phyloP scores from a whole-genome alignment of 2,329 filamentous ascomycete genomes.

The Penicillium corylophilum region DNA sequence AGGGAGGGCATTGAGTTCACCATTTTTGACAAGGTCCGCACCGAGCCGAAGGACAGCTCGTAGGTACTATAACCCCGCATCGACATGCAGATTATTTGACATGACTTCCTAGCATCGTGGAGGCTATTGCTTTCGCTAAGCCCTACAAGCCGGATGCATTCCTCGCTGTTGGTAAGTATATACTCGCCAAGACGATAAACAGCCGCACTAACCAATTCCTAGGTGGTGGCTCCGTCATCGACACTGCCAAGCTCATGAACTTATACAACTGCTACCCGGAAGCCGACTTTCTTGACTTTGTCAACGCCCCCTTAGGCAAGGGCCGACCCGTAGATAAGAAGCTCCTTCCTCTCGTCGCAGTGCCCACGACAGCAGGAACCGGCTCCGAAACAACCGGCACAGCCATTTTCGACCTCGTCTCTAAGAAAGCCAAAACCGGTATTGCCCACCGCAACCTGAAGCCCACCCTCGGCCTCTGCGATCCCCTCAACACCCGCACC shows the following conservation, averaged over 20 bases:
- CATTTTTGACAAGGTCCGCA: slow-evolving; percentile 74
- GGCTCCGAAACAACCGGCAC: slow-evolving; percentile 96
- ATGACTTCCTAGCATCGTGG: slow-evolving; percentile 64
- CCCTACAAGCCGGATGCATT: slow-evolving; percentile 82
- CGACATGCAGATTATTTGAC: neutral
- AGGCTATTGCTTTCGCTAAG: slow-evolving; percentile 84
- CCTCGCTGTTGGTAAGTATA: slow-evolving; percentile 71
- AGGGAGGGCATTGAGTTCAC: slow-evolving; percentile 76
- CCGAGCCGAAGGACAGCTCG: slow-evolving; percentile 95
- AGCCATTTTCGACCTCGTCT: slow-evolving; percentile 93
- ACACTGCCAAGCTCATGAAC: slow-evolving; percentile 98
- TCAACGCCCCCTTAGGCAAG: slow-evolving; percentile 89
- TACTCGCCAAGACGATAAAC: neutral
- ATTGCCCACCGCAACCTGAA: slow-evolving; percentile 95
- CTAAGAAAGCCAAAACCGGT: slow-evolving; percentile 88
- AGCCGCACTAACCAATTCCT: neutral
- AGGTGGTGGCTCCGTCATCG: slow-evolving; percentile 86
- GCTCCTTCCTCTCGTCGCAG: slow-evolving; percentile 73
- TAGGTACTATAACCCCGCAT: slow-evolving; percentile 43
- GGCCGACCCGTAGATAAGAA: slow-evolving; percentile 71
- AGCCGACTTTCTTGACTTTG: slow-evolving; percentile 94
- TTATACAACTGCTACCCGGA: slow-evolving; percentile 88
- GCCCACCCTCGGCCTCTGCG: slow-evolving; percentile 84
- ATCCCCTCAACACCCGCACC: slow-evolving; percentile 85
- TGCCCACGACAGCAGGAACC: slow-evolving; percentile 83